phyloP scores from a whole-genome alignment of 1,284 basidiomycete species.

The Malassezia dermatis region DNA sequence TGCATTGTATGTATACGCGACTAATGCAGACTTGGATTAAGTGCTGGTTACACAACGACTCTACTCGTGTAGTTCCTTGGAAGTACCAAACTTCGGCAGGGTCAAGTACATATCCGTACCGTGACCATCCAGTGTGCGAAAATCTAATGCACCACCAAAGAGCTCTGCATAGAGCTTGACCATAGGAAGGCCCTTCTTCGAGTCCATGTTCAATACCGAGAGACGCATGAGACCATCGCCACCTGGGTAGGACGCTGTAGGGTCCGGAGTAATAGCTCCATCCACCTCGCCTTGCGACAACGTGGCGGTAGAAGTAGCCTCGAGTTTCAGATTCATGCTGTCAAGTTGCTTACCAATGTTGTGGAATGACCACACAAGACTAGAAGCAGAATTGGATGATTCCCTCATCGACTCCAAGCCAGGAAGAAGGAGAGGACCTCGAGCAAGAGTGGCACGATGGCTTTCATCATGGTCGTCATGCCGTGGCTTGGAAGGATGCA shows the following conservation, averaged over 20 bases:
- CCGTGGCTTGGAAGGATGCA: not conserved
- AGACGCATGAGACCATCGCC: conserved; percentile 17
- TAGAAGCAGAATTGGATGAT: not conserved
- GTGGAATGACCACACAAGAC: conserved; percentile 12
- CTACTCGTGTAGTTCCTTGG: conserved; percentile 5
- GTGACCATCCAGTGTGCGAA: conserved; percentile 11
- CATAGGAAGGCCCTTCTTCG: conserved; percentile 12
- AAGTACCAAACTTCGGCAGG: conserved; percentile 14
- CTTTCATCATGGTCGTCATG: not conserved
- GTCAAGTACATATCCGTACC: conserved; percentile 17
- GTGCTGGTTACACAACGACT: not conserved
- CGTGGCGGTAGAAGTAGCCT: not conserved
- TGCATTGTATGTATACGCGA: conserved; percentile 54
- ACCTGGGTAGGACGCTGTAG: conserved; percentile 2
- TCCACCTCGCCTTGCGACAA: not conserved
- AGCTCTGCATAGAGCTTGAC: conserved; percentile 15
- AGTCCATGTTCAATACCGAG: conserved; percentile 13
- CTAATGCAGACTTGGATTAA: conserved; percentile 16
- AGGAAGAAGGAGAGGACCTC: conserved; percentile 11
- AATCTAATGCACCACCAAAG: conserved; percentile 15
- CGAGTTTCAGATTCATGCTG: conserved; percentile 9
- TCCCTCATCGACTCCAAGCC: not conserved
- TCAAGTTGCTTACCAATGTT: conserved; percentile 16
- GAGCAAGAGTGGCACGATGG: not conserved
- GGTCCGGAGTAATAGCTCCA: not conserved